Evolutionary conservation across 1,284 basidiomycete species (phyloP), one percentile per base, ranked within the genome.

Genomic region (Pascua sp.): DNA sequence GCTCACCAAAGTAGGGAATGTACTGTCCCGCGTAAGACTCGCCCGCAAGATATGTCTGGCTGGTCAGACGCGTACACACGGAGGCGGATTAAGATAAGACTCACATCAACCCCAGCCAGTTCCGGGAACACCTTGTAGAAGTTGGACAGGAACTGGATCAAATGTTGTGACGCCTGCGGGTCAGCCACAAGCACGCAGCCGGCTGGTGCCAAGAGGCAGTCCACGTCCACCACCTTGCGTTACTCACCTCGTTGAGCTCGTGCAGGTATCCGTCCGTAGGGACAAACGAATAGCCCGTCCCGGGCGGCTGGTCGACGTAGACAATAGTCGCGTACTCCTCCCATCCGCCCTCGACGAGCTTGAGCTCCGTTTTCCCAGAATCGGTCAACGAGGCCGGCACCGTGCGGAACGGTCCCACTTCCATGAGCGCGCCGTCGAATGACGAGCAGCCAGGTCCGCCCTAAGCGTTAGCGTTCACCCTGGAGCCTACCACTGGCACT

Each of bases 11-110:
- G 76, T 93, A 95, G 12, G 96, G 95, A 63, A 98, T 94, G 80
- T 91, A 98, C 79, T 97, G 93, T n/a, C 96, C 95, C n/a, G 93
- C 95, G 71, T 87, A 98, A 61, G 89, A 91, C 80, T 97, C 93
- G 53, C 93, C 94, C 0, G 88, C 88, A 10, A 97, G 79, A 74
- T 93, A 96, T 1, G 91, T 94, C 91, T 95, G 11, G 15, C 7
- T n/a, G n/a, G 46, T 65, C 42, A 67, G 48, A 32, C 24, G 17
- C 17, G 24, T 40, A 15, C 36, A n/a, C 39, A 11, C 10, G 24
- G 5, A 36, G 7, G 8, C 9, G 13, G 47, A 5, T 7, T 18
- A 13, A 8, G 47, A 5, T 7, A 15, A 13, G 11, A 82, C 91
- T 69, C 68, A 94, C 91, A 73, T 98, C 95, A 72, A 90, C 83